A percentile compares a stretch with the other conserved stretches of the same genome.
Conservation (phyloP, 495 filamentous ascomycete genomes). For the Mytilinidion resinicola region DNA sequence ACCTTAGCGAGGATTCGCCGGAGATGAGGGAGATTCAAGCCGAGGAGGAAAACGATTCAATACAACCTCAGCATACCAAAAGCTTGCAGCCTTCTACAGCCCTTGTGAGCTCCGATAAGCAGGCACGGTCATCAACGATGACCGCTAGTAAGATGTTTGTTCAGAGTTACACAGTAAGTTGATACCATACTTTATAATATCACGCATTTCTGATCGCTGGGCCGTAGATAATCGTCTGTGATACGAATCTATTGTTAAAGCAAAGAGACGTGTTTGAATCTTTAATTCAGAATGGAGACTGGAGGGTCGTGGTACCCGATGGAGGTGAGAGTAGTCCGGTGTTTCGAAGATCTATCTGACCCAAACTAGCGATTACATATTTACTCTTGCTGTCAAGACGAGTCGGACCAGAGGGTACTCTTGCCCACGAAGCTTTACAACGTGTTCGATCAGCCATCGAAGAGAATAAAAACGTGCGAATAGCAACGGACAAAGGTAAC, state of each 20-base stretch:
- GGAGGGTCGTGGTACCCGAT: slow-evolving; percentile 13
- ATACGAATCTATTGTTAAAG: slow-evolving; percentile 13
- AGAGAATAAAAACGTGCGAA: slow-evolving; percentile 5
- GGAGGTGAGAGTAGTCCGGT: slow-evolving; percentile 1
- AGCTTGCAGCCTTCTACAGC: neutral
- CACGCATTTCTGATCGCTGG: no score
- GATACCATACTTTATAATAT: neutral
- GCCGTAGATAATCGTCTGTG: slow-evolving; percentile 7
- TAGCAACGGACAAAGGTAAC: neutral
- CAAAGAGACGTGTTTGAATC: slow-evolving; percentile 10
- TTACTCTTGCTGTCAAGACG: neutral
- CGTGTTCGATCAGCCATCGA: slow-evolving; percentile 1
- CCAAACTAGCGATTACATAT: neutral
- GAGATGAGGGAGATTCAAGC: slow-evolving; percentile 7
- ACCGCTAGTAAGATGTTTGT: neutral
- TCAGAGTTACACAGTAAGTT: slow-evolving; percentile 5
- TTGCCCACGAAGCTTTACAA: neutral
- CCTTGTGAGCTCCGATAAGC: neutral
- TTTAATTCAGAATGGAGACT: slow-evolving; percentile 1
- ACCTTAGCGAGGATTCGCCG: slow-evolving; percentile 5
- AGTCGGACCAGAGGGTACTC: neutral
- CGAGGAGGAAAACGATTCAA: neutral
- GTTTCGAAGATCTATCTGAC: neutral
- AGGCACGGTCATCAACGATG: neutral
- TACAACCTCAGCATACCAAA: neutral